phyloP scores from a whole-genome alignment of 352 stramenopile genomes.

The Pythium dissimile region DNA sequence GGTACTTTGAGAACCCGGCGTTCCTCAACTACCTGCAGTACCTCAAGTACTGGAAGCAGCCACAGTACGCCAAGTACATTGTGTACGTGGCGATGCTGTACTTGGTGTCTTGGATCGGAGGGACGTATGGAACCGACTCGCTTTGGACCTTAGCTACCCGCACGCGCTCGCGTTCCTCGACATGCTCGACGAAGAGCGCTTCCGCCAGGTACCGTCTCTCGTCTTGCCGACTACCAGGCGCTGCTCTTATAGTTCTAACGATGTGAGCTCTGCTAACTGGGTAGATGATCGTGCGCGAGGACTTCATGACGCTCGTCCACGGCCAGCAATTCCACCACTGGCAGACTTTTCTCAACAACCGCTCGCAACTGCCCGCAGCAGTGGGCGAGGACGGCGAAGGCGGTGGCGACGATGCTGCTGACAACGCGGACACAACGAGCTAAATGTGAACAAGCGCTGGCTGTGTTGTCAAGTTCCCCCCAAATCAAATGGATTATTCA shows the following conservation, averaged over 20 bases:
- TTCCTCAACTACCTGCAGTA: slow-evolving; percentile 92
- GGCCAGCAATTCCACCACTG: slow-evolving; percentile 89
- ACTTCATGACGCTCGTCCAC: slow-evolving; percentile 87
- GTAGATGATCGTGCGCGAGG: slow-evolving; percentile 81
- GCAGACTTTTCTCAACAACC: slow-evolving; percentile 86
- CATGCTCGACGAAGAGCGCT: slow-evolving; percentile 84
- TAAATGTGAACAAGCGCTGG: no score
- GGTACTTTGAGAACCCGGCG: slow-evolving; percentile 88
- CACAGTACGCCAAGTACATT: slow-evolving; percentile 90
- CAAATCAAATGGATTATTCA: no score
- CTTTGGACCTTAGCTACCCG: slow-evolving; percentile 50
- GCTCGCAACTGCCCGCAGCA: slow-evolving; percentile 39
- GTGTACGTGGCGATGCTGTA: slow-evolving; percentile 40
- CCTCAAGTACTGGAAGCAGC: slow-evolving; percentile 91
- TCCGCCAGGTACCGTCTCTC: slow-evolving; percentile 48
- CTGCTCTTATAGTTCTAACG: no score
- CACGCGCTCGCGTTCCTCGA: slow-evolving; percentile 87
- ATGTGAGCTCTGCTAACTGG: background rate
- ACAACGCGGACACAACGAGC: background rate
- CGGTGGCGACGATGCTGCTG: slow-evolving; percentile 8
- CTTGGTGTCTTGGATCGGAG: background rate
- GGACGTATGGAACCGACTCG: background rate
- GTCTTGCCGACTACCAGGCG: no score
- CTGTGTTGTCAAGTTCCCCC: no score
- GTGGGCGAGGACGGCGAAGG: no score